A percentile compares a stretch with the other conserved stretches of the same genome.
phyloP scores from a whole-genome alignment of 2,329 filamentous ascomycete genomes.

The Neocucurbitaria cava region DNA sequence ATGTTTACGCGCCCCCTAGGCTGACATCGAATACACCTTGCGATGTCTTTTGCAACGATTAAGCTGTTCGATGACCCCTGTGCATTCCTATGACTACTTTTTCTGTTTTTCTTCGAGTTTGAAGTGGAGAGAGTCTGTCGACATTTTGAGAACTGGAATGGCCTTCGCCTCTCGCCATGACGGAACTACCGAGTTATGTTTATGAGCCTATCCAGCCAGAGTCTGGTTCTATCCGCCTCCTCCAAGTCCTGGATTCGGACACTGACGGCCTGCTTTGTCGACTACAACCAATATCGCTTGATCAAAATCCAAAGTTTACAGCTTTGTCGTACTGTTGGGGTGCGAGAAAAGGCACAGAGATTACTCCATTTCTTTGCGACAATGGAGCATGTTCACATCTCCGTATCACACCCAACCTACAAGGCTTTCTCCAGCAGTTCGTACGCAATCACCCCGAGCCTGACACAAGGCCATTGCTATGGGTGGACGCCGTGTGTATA shows the following conservation, averaged over 20 bases:
- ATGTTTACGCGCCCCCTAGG: not conserved
- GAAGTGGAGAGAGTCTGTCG: too few relatives aligned
- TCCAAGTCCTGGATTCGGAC: not conserved
- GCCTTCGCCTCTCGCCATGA: not conserved
- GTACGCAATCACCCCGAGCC: not conserved
- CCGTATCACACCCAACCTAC: constrained; percentile 11
- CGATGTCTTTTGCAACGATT: too few relatives aligned
- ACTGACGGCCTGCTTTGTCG: not conserved
- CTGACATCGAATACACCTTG: not conserved
- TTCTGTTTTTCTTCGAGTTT: too few relatives aligned
- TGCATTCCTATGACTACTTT: too few relatives aligned
- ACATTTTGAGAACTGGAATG: too few relatives aligned
- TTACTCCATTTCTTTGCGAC: not conserved
- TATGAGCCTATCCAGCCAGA: not conserved
- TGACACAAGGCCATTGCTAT: constrained; percentile 4
- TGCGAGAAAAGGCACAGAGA: not conserved
- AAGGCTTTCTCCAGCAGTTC: constrained; percentile 10
- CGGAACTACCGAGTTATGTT: not conserved
- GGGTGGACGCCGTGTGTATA: constrained; percentile 24
- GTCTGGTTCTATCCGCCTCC: not conserved
- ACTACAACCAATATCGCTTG: not conserved
- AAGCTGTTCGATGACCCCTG: too few relatives aligned
- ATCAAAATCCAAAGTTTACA: constrained; percentile 5
- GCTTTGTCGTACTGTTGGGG: constrained; percentile 21
- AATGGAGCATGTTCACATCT: constrained; percentile 3